Base-by-base conservation (phyloP, 345 rosid genomes). In the Populus nigra region DNA sequence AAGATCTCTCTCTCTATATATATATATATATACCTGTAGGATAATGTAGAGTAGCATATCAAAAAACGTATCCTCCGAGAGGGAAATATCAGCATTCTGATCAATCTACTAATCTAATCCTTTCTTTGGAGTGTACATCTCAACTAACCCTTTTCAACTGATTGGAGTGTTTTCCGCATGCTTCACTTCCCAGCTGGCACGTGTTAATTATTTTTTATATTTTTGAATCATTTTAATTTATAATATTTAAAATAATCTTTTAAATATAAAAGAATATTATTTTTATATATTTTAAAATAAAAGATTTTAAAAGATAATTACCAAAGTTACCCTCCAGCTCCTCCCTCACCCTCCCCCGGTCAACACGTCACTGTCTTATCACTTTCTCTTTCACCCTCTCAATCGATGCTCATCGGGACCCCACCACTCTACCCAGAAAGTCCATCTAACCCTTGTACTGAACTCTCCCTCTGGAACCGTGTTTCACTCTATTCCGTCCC, bases 311-410 rank as follows among this genome's bases (percentile, higher is more conserved):
- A 16, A 49, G 1, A 0, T 49, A 49, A 16, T 5, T 20, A 17
- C 7, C 7, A 18, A 49, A 49, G 17, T 20, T 15, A 49, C 16
- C 16, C 50, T 20, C 12, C 2, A 17, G 7, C 49, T 4, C 59
- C 23, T 13, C 27, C 27, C 27, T 27, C 27, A 27, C 4, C 3
- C 25, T 35, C 36, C 57, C 38, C 16, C 31, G 69, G 86, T 81
- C 88, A 83, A 81, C 72, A 50, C 70, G 62, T 77, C 73, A 50
- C 77, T 45, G 77, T 76, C 83, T 86, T 81, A 76, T 71, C 82
- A 36, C 49, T 49, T 62, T 55, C 77, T 57, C 20, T 59, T 66
- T 74, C 74, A 38, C 70, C 71, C 25, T 69, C 80, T 27, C 71
- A 55, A 82, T 77, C 76, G 75, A 71, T 68, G 67, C 69, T 53